A percentile compares a stretch with the other conserved stretches of the same genome.
Evolutionary conservation across 1,284 basidiomycete genomes (phyloP).

Genomic region (Melanopsichium pennsylvanicum): DNA sequence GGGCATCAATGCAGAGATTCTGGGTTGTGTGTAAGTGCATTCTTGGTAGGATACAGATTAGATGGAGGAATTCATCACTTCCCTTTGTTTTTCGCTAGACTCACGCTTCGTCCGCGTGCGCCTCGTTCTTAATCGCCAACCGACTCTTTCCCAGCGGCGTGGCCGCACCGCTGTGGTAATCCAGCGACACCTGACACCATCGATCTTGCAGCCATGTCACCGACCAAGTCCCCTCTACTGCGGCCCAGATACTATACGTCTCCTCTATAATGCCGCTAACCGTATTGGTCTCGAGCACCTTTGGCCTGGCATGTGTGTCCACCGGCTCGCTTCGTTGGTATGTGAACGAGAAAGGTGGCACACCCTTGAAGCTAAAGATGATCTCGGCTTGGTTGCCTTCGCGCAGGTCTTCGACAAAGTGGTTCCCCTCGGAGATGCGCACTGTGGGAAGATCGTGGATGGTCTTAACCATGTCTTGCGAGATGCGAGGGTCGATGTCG

Average conservation of each 20-base stretch:
- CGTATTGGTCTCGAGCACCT: slow-evolving; percentile 61
- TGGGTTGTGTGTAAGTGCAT: no score
- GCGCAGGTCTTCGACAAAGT: slow-evolving; percentile 82
- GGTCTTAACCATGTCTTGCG: slow-evolving; percentile 71
- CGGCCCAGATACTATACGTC: slow-evolving; percentile 86
- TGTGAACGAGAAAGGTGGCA: slow-evolving; percentile 89
- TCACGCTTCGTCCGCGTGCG: not conserved
- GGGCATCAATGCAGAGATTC: no score
- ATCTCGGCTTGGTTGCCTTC: slow-evolving; percentile 85
- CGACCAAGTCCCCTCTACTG: slow-evolving; percentile 84
- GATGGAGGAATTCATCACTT: no score
- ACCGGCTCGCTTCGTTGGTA: slow-evolving; percentile 66
- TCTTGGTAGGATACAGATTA: slow-evolving; percentile 4
- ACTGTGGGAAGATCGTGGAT: slow-evolving; percentile 87
- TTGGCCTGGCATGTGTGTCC: slow-evolving; percentile 55
- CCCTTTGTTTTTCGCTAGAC: not conserved
- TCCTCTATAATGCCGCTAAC: slow-evolving; percentile 76
- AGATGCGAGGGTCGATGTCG: slow-evolving; percentile 67
- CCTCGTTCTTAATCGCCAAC: slow-evolving; percentile 31
- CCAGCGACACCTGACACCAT: slow-evolving; percentile 71
- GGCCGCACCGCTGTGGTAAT: slow-evolving; percentile 49
- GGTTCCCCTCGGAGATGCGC: slow-evolving; percentile 82
- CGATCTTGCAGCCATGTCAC: slow-evolving; percentile 87
- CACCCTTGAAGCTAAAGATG: slow-evolving; percentile 84
- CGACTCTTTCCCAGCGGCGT: slow-evolving; percentile 42